Base-by-base conservation (phyloP, 495 filamentous ascomycete genomes). In the Chlorociboria aeruginascens region DNA sequence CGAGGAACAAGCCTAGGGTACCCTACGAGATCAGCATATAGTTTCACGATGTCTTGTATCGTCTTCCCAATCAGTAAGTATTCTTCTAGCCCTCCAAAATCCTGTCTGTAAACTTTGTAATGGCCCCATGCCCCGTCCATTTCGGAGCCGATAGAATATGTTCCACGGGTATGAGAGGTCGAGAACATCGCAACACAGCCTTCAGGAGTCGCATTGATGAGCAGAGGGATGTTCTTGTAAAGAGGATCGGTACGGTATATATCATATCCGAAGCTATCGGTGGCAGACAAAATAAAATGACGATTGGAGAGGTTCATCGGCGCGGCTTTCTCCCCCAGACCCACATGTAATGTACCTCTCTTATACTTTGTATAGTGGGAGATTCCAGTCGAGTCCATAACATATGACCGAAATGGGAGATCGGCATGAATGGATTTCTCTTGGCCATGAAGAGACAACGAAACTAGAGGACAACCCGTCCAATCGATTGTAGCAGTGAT, bases 251-350 rank as follows among this genome's bases (percentile, higher is more conserved):
- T 78, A 14, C 75, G 72, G 58, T 83, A 78, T 20, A 76, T 71
- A 54, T 85, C 80, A 61, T 85, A 85, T 14, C 78, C 77, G 49
- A 82, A 83, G 41, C 70, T 78, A 60, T 85, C 82, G 16, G 77
- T 83, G 8, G 78, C 78, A 3, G 78, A 74, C 41, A 85, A 69
- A 34, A 69, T 69, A 61, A 83, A 84, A 46, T 73, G 67, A 3
- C 82, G 75, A 37, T 77, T 77, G 7, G 67, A 75, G n/a, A 85
- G 69, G 54, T 85, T 71, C 78, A 85, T 83, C 0, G 82, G 82
- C 1, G 78, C 79, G 14, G 76, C 65, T 59, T 83, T 84, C 61
- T 85, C 82, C 7, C 82, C 81, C 2, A 85, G 63, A 2, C 82
- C 80, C 25, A 84, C 72, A 55, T 85, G 75, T 0, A 85, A 64